Conservation (phyloP, 2,329 filamentous ascomycete species). For the Colletotrichum sp. region DNA sequence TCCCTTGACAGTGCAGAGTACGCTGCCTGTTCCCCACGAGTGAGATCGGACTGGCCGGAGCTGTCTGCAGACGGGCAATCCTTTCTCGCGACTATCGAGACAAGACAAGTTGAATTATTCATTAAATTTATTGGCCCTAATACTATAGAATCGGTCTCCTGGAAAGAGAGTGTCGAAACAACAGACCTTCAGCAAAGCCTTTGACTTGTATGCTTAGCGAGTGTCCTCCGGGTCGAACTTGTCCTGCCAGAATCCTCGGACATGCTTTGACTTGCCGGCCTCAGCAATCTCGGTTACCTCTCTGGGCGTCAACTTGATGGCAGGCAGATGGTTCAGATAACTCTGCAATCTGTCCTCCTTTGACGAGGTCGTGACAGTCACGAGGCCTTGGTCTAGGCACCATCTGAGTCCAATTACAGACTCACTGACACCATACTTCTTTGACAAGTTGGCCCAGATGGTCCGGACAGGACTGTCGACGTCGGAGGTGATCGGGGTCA, state of each 20-base stretch:
- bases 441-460: conserved; percentile 54
- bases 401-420: conserved; percentile 65
- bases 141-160: neutral
- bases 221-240: conserved; percentile 59
- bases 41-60: neutral
- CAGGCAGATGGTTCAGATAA: conserved; percentile 55
- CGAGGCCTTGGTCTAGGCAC: conserved; percentile 64
- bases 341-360: conserved; percentile 62
- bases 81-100: neutral
- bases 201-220: conserved; percentile 33
- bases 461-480: conserved; percentile 58
- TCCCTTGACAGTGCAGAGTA: neutral
- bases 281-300: conserved; percentile 63
- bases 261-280: conserved; percentile 65
- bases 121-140: neutral
- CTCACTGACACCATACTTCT: conserved; percentile 63
- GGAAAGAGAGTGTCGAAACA: neutral
- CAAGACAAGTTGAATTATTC: neutral
- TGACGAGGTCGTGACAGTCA: conserved; percentile 64
- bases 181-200: neutral
- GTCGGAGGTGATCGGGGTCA: conserved; percentile 56
- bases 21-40: neutral
- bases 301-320: conserved; percentile 63
- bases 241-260: conserved; percentile 62
- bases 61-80: neutral